Evolutionary conservation across 2,329 filamentous ascomycete genomes (phyloP).

Genomic region (Aspergillus melleus): DNA sequence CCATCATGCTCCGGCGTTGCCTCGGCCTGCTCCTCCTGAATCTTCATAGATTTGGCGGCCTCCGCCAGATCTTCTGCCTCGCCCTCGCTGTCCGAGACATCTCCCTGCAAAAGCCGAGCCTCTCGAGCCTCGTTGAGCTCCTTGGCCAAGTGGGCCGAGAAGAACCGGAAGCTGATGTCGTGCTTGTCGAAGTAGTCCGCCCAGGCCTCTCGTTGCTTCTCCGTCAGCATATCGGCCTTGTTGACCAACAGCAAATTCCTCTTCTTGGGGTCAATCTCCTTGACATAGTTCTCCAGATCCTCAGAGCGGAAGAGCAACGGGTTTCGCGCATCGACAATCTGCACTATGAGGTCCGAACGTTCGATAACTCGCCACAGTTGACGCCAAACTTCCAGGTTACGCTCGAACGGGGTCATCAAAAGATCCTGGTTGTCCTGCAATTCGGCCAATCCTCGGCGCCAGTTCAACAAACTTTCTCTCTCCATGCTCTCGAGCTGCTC

Average conservation of each 20-base stretch:
- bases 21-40: slow-evolving; percentile 20
- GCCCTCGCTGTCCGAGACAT: slow-evolving; percentile 45
- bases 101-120: slow-evolving; percentile 57
- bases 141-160: slow-evolving; percentile 89
- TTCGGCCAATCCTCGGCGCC: slow-evolving; percentile 87
- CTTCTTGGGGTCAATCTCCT: slow-evolving; percentile 84
- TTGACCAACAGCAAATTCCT: slow-evolving; percentile 92
- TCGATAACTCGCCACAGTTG: slow-evolving; percentile 98
- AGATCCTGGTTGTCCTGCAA: slow-evolving; percentile 91
- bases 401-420: slow-evolving; percentile 96
- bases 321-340: slow-evolving; percentile 97
- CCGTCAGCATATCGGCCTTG: slow-evolving; percentile 98
- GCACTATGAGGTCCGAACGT: slow-evolving; percentile 89
- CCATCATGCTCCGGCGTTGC: slow-evolving; percentile 21
- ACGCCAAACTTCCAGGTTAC: slow-evolving; percentile 96
- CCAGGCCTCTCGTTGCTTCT: slow-evolving; percentile 78
- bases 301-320: slow-evolving; percentile 91
- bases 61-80: slow-evolving; percentile 28
- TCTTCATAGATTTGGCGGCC: slow-evolving; percentile 14
- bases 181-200: slow-evolving; percentile 79
- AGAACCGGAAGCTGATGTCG: slow-evolving; percentile 89
- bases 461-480: slow-evolving; percentile 77
- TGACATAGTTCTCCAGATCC: slow-evolving; percentile 90
- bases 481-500: slow-evolving; percentile 78
- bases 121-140: slow-evolving; percentile 82